phyloP scores from a whole-genome alignment of 192 early-diverging fungal species.

The Backusella liffmaniae region DNA sequence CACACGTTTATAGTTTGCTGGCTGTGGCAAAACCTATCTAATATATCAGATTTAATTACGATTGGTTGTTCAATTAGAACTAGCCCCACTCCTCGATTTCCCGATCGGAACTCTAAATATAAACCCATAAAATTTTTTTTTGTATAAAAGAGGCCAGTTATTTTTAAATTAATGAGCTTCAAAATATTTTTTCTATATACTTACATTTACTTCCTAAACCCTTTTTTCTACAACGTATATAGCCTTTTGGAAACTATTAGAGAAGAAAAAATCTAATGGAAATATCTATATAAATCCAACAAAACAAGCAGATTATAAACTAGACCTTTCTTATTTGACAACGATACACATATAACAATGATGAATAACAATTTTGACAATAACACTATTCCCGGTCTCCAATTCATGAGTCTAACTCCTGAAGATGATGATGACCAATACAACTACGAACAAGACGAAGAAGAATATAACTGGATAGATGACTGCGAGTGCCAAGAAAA shows the following conservation, averaged over 20 bases:
- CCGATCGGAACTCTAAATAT: not conserved
- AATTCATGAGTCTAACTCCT: slow-evolving; percentile 10
- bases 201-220: not conserved
- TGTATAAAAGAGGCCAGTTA: not conserved
- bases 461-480: slow-evolving; percentile 16
- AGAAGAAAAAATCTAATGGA: not conserved
- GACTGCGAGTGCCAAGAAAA: slow-evolving; percentile 25
- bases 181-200: not conserved
- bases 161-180: not conserved
- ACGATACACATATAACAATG: not conserved
- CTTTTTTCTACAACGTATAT: not conserved
- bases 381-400: not conserved
- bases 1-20: not conserved
- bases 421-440: slow-evolving; percentile 14
- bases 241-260: not conserved
- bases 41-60: not conserved
- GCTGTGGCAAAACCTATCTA: not conserved
- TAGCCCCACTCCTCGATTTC: not conserved
- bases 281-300: not conserved
- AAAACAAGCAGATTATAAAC: not conserved
- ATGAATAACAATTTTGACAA: not conserved
- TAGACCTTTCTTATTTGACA: not conserved
- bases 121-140: not conserved
- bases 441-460: not conserved
- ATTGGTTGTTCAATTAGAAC: not conserved